Evolutionary conservation across 176 grass and related monocot species (phyloP).

Genomic region (Avena atlantica): DNA sequence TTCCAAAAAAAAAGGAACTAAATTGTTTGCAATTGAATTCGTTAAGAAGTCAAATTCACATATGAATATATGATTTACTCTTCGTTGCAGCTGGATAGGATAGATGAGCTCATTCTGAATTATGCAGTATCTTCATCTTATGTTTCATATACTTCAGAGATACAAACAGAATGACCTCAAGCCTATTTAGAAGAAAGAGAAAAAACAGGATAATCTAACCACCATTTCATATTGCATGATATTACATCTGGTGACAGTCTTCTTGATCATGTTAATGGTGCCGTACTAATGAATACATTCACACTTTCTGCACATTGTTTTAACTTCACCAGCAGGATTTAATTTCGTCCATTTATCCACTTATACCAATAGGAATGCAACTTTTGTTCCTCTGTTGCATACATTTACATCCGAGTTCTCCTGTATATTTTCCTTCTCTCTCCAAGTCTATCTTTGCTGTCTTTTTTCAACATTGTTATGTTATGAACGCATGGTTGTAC

Average conservation of each 20-base stretch:
- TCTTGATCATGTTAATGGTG: neutral
- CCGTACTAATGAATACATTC: no score
- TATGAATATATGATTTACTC: neutral
- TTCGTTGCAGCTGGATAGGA: constrained; percentile 11
- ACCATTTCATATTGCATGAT: constrained; percentile 11
- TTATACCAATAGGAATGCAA: no score
- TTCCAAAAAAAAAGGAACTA: no score
- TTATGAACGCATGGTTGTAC: no score
- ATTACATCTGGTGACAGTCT: neutral
- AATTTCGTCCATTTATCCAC: no score
- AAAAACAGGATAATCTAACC: neutral
- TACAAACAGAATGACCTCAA: constrained; percentile 27
- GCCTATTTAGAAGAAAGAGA: neutral
- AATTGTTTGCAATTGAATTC: constrained; percentile 10
- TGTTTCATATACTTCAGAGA: constrained; percentile 7
- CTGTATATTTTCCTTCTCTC: no score
- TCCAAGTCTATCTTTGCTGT: no score
- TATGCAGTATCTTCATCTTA: constrained; percentile 16
- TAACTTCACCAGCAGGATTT: no score
- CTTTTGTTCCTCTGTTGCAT: no score
- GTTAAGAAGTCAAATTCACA: constrained; percentile 8
- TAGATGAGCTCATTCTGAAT: constrained; percentile 3
- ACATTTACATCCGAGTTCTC: no score
- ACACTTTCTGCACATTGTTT: no score
- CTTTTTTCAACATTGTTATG: no score